Base-by-base conservation (phyloP, 345 rosid genomes). In the Microthlaspi erraticum region DNA sequence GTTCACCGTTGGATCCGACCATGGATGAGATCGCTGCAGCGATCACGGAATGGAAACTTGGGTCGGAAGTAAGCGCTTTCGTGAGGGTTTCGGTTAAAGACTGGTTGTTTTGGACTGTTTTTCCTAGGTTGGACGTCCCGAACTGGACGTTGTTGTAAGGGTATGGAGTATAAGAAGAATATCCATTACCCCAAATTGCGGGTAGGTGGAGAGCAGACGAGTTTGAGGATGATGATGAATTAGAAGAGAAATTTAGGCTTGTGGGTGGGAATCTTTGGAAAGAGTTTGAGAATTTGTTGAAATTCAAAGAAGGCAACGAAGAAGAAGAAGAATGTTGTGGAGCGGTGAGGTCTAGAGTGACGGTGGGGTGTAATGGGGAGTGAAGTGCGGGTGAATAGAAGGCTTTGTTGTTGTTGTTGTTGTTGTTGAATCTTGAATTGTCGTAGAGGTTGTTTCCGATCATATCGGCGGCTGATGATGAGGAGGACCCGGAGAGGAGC, bases 341-440 rank as follows among this genome's bases (percentile, higher is more conserved):
- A 10, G 85, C 12, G 10, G 91, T 87, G 10, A 92, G 95, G 85
- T 92, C 98, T 68, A 92, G 78, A 66, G 98, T 88, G 60, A 92
- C 78, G 11, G 98, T 92, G 42, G 96, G 94, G 75, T 79, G 79
- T 63, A 81, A 65, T 29, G 84, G 68, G 7, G 80, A 73, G 58
- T 79, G 77, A 20, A 79, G 61, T 7, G 75, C 79, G 8, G 78
- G 75, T 17, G 80, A 50, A 70, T 84, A 83, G 69, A 82, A 70
- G 52, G 71, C 45, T 37, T 78, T 86, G 31, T 68, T 74, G 62
- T n/a, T n/a, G n/a, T 57, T 71, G 68, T 54, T 73, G 73, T 58
- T 64, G 77, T 32, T 74, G 67, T 78, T 29, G 64, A 77, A 77
- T 75, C 80, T 79, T 52, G 87, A 83, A 70, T 4, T 81, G 12